A percentile compares a stretch with the other conserved stretches of the same genome.
Conservation (phyloP, 805 yeast genomes). For the Ogataea ramenticola region DNA sequence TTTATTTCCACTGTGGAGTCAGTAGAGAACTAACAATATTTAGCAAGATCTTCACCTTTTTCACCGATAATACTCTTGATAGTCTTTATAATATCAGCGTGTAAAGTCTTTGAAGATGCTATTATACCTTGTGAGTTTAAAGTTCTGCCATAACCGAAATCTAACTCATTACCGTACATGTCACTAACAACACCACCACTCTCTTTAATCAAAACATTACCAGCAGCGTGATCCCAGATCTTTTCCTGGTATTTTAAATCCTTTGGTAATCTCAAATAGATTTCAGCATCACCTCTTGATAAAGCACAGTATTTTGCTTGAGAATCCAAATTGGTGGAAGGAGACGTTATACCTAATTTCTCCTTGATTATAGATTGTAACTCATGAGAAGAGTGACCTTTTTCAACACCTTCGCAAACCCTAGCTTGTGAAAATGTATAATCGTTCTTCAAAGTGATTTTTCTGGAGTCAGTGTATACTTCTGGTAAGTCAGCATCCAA, state of each 20-base stretch:
- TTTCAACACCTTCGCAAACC: slow-evolving; percentile 91
- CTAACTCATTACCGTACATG: slow-evolving; percentile 62
- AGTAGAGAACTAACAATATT: slow-evolving; percentile 18
- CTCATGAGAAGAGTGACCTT: slow-evolving; percentile 88
- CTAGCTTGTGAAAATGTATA: slow-evolving; percentile 41
- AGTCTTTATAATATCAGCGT: slow-evolving; percentile 41
- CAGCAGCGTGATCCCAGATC: slow-evolving; percentile 99
- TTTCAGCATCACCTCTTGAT: slow-evolving; percentile 86
- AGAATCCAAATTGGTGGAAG: slow-evolving; percentile 76
- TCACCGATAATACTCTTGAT: slow-evolving; percentile 32
- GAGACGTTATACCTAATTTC: slow-evolving; percentile 48
- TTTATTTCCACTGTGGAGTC: too few relatives aligned
- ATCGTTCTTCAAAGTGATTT: slow-evolving; percentile 47
- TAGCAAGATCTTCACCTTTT: slow-evolving; percentile 23
- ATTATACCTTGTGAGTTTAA: slow-evolving; percentile 86
- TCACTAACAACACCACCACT: slow-evolving; percentile 92
- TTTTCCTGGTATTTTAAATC: slow-evolving; percentile 75
- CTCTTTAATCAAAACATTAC: slow-evolving; percentile 77
- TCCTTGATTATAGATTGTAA: slow-evolving; percentile 72
- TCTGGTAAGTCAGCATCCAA: slow-evolving; percentile 29
- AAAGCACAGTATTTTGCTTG: slow-evolving; percentile 94
- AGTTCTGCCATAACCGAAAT: slow-evolving; percentile 82
- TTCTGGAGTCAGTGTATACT: slow-evolving; percentile 30
- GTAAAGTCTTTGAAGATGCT: slow-evolving; percentile 57
- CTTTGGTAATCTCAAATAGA: slow-evolving; percentile 83